A percentile compares a stretch with the other conserved stretches of the same genome.
Evolutionary conservation across 306 rosid genomes (phyloP).

Genomic region (Rosa chinensis): DNA sequence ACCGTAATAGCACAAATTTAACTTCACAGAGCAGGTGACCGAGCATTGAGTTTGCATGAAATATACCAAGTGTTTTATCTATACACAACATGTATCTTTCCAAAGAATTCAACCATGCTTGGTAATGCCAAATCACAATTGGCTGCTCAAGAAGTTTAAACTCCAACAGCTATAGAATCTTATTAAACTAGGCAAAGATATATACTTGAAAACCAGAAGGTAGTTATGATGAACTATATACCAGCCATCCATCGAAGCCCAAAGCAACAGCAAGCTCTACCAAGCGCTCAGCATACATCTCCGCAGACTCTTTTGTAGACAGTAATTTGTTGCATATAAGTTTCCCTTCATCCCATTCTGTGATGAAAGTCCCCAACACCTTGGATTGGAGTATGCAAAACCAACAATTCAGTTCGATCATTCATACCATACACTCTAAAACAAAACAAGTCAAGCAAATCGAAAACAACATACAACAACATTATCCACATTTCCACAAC

Average conservation of each 20-base stretch:
- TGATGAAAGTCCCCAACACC: conserved; percentile 92
- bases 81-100: too few species aligned
- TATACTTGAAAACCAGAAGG: conserved; percentile 18
- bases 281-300: conserved; percentile 77
- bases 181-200: conserved; percentile 3
- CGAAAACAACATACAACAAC: neutral
- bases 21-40: too few species aligned
- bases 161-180: too few species aligned
- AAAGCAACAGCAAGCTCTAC: conserved; percentile 71
- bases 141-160: conserved; percentile 2
- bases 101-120: too few species aligned
- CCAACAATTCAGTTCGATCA: neutral
- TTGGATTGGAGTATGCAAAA: conserved; percentile 28
- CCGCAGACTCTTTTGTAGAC: conserved; percentile 67
- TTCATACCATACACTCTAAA: neutral
- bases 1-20: too few species aligned
- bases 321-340: conserved; percentile 52
- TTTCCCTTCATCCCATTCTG: conserved; percentile 80
- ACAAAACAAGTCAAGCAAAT: neutral
- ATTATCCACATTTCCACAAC: too few species aligned
- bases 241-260: conserved; percentile 99
- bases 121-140: too few species aligned
- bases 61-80: too few species aligned
- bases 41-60: too few species aligned
- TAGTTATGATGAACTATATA: conserved; percentile 33